phyloP scores from a whole-genome alignment of 768 basidiomycete species.

The Podaxis sp. region DNA sequence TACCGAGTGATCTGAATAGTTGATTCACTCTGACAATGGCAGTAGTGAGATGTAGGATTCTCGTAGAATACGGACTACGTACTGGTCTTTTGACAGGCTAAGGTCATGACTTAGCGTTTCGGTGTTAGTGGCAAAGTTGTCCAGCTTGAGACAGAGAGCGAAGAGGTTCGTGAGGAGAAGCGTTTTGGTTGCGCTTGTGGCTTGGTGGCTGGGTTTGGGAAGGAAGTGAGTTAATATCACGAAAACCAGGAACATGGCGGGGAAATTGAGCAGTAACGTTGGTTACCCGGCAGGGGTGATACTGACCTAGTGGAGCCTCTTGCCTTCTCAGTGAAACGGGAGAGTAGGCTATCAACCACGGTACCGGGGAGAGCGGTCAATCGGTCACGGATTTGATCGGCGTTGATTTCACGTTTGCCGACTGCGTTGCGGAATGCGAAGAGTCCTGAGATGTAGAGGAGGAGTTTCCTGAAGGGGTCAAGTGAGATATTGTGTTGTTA shows the following conservation, averaged over 20 bases:
- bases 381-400: slow-evolving; percentile 54
- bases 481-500: slow-evolving; percentile 3
- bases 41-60: slow-evolving; percentile 8
- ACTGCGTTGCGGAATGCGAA: slow-evolving; percentile 61
- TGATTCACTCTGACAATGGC: slow-evolving; percentile 43
- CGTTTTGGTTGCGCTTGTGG: slow-evolving; percentile 71
- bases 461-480: slow-evolving; percentile 54
- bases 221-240: not conserved
- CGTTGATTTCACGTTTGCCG: slow-evolving; percentile 38
- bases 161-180: slow-evolving; percentile 78
- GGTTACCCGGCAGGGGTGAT: not conserved
- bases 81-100: slow-evolving; percentile 65
- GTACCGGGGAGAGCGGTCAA: slow-evolving; percentile 58
- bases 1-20: slow-evolving; percentile 78
- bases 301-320: slow-evolving; percentile 67
- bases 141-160: slow-evolving; percentile 75
- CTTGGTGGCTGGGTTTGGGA: slow-evolving; percentile 38
- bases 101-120: slow-evolving; percentile 72
- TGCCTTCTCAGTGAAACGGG: slow-evolving; percentile 77
- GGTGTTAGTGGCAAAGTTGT: slow-evolving; percentile 74
- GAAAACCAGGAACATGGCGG: not conserved
- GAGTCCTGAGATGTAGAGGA: slow-evolving; percentile 84
- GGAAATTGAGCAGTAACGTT: not conserved
- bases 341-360: slow-evolving; percentile 71
- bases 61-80: slow-evolving; percentile 26